Base-by-base conservation (phyloP, 1,284 basidiomycete genomes). In the Kalmanozyma brasiliensis region DNA sequence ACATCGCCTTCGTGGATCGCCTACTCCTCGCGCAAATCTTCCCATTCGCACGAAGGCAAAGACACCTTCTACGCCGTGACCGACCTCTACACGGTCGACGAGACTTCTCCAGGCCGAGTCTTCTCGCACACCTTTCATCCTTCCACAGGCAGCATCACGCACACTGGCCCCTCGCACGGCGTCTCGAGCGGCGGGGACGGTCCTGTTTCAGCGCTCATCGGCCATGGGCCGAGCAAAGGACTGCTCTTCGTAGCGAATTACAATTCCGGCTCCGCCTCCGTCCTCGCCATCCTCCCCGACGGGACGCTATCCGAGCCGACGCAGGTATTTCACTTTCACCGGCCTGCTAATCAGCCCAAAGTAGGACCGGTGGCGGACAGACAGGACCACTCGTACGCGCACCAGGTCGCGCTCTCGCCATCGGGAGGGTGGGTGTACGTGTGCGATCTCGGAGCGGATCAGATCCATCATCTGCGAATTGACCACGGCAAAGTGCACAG, bases 371-470 rank as follows among this genome's bases (percentile, higher is more conserved):
- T 79, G 6, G 26, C 52, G 13, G 48, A 61, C 20, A 41, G 75
- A 17, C 76, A 79, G 55, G 69, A 74, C 37, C 63, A 71, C 17
- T 56, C 52, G 14, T 79, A 79, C 29, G 74, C 77, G 9, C 77
- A 79, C 41, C 68, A 79, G 40, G 71, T 67, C 16, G 36, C 48
- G 38, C 52, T 66, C 40, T 23, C 46, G 22, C 77, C 74, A 4
- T 41, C 34, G 2, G 74, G 73, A 3, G 14, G 17, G 4, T 78
- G 47, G 47, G 74, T 79, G 8, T 77, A 73, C 24, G 69, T 78
- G 3, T 48, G 45, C 37, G 77, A 79, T 43, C 45, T 79, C 13
- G 77, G 77, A 2, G 68, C 71, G 0, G 77, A 79, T 33, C 59
- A 72, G 36, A 69, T 79, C 34, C 75, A 77, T 30, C 68, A 58